Conservation (phyloP, 768 basidiomycete genomes). For the Phylloporus arenicola region DNA sequence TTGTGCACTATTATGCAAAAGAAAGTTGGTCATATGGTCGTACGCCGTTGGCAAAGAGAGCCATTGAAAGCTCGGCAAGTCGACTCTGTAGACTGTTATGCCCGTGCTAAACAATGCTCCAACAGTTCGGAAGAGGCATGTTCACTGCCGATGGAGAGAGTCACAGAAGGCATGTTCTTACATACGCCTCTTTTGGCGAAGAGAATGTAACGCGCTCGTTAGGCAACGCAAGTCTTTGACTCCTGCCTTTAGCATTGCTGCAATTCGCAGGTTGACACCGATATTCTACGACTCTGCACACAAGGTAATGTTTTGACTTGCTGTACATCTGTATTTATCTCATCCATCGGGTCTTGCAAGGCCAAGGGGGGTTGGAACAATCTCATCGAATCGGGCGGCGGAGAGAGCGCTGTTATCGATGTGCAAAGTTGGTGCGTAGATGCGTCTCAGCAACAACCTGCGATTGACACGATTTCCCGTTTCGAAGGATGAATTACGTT, state of each 20-base stretch:
- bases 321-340: neutral
- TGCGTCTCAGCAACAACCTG: neutral
- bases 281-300: conserved; percentile 28
- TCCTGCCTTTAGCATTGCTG: conserved; percentile 22
- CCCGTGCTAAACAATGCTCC: neutral
- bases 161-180: conserved; percentile 34
- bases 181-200: neutral
- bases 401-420: conserved; percentile 30
- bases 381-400: conserved; percentile 18
- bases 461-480: neutral
- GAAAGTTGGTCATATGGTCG: conserved; percentile 35
- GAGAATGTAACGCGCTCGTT: neutral
- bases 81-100: neutral
- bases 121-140: conserved; percentile 27
- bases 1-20: conserved; percentile 9
- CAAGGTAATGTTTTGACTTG: conserved; percentile 10
- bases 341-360: conserved; percentile 8
- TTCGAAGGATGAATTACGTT: conserved; percentile 30
- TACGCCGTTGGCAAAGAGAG: conserved; percentile 28
- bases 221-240: conserved; percentile 27
- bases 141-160: conserved; percentile 35
- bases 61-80: conserved; percentile 27
- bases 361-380: conserved; percentile 29
- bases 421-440: conserved; percentile 31
- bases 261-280: conserved; percentile 18